Evolutionary conservation across 805 yeast species (phyloP).

Genomic region (Kodamaea neixiangensis): DNA sequence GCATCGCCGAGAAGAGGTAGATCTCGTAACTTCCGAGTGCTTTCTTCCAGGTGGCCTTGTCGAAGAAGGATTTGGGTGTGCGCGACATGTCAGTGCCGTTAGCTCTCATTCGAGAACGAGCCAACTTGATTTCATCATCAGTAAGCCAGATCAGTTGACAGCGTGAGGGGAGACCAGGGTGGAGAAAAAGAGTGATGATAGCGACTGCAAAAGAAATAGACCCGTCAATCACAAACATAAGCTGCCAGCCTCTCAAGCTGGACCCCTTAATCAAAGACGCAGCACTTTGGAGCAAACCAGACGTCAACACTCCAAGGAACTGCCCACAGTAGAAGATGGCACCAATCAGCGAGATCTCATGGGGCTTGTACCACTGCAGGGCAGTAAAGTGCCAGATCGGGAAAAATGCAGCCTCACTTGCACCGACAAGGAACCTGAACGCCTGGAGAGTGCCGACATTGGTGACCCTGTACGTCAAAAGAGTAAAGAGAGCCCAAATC

Average conservation of each 20-base stretch:
- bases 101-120: conserved; percentile 37
- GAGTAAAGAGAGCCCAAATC: conserved; percentile 23
- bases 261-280: conserved; percentile 3
- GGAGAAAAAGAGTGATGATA: conserved; percentile 18
- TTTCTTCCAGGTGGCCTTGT: conserved; percentile 27
- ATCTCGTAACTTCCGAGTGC: conserved; percentile 35
- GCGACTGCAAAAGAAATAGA: conserved; percentile 23
- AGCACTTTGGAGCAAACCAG: conserved; percentile 30
- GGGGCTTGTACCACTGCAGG: conserved; percentile 26
- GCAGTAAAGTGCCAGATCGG: conserved; percentile 28
- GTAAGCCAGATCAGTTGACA: conserved; percentile 54
- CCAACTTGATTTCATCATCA: conserved; percentile 57
- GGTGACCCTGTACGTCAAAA: conserved; percentile 17
- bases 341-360: conserved; percentile 27
- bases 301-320: conserved; percentile 30
- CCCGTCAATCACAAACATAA: conserved; percentile 29
- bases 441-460: conserved; percentile 20
- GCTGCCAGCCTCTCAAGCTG: conserved; percentile 21
- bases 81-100: conserved; percentile 21
- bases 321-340: conserved; percentile 31
- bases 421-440: conserved; percentile 22
- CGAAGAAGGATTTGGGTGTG: conserved; percentile 22
- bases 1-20: conserved; percentile 26
- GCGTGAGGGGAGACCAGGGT: conserved; percentile 42
- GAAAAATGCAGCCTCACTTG: conserved; percentile 28